A percentile compares a stretch with the other conserved stretches of the same genome.
These are phyloP conservation scores for Boletus vinaceobasis DNA, from an alignment of 768 basidiomycete genomes.

Conservation along the genomic window DNA sequence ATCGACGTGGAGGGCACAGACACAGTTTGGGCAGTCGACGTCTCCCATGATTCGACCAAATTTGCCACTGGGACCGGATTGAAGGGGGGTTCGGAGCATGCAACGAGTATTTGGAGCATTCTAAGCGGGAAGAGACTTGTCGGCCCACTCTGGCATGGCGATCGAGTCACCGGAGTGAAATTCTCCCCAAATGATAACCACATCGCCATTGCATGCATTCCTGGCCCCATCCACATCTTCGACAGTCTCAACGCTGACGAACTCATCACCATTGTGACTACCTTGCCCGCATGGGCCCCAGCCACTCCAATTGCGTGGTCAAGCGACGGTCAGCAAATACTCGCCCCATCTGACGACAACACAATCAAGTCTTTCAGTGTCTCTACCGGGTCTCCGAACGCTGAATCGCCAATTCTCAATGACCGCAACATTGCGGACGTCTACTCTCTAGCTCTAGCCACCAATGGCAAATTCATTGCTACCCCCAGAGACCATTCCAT, in stretches of 20 bases:
- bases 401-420: background rate
- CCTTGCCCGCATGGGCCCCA: too few species aligned
- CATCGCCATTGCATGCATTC: background rate
- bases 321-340: background rate
- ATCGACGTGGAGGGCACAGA: too few species aligned
- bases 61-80: background rate
- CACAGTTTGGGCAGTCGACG: background rate
- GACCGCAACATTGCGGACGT: background rate
- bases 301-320: background rate
- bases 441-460: background rate
- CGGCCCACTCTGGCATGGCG: background rate
- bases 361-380: background rate
- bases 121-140: background rate
- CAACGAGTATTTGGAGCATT: background rate
- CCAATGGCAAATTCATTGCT: background rate
- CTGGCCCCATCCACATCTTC: constrained; percentile 6
- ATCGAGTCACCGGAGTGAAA: background rate
- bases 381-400: background rate
- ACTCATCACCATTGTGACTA: background rate
- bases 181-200: too few species aligned
- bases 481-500: background rate
- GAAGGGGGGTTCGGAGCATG: too few species aligned
- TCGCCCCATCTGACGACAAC: background rate
- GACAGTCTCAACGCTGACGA: background rate
- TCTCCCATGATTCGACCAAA: background rate